Conservation (phyloP, 176 grass and related monocot species). For the Chrysopogon serrulatus region DNA sequence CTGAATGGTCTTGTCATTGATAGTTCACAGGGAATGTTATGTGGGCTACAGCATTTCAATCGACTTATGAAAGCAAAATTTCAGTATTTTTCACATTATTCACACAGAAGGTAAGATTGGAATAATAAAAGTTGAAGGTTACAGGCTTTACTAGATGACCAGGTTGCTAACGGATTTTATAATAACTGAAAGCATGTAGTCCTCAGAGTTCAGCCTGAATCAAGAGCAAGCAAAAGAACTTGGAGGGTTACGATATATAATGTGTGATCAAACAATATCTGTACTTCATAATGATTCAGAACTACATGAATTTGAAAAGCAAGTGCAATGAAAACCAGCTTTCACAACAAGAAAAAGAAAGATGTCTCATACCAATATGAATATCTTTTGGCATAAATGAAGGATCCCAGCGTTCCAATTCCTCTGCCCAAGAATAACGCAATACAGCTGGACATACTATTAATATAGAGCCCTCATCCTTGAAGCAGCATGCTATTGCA, state of each 20-base stretch:
- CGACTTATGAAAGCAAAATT: background rate
- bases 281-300: conserved; percentile 14
- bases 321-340: background rate
- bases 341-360: conserved; percentile 15
- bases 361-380: conserved; percentile 68
- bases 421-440: conserved; percentile 90
- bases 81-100: background rate
- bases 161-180: background rate
- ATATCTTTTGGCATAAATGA: conserved; percentile 93
- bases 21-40: background rate
- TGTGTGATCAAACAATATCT: background rate
- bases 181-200: background rate
- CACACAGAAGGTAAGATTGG: background rate
- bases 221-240: background rate
- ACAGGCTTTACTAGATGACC: background rate
- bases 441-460: conserved; percentile 88
- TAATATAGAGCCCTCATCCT: conserved; percentile 72
- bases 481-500: conserved; percentile 89
- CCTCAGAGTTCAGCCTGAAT: background rate
- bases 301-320: background rate
- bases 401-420: conserved; percentile 89
- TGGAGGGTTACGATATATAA: background rate
- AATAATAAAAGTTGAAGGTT: background rate
- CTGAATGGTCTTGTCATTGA: background rate
- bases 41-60: background rate